Percentiles rank a stretch among this genome's conserved stretches.
phyloP scores from a whole-genome alignment of 768 basidiomycete genomes.

The Polyporus arcularius region DNA sequence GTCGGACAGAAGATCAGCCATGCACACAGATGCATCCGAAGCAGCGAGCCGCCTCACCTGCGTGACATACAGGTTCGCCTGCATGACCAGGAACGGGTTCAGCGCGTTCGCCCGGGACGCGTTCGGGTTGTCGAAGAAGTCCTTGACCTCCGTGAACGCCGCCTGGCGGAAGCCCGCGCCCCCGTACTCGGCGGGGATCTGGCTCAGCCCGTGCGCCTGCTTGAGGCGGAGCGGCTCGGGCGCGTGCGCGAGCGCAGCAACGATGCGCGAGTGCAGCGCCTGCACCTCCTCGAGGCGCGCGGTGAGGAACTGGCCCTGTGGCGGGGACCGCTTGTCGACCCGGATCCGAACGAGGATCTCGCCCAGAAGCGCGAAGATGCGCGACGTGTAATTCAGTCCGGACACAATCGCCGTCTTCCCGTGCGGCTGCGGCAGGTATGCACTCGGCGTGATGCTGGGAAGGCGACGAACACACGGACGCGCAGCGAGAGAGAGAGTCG shows the following conservation, averaged over 20 bases:
- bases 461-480: neutral
- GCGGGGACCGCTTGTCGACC: constrained; percentile 84
- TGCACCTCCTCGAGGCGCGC: constrained; percentile 84
- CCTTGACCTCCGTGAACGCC: constrained; percentile 85
- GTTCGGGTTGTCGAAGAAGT: constrained; percentile 91
- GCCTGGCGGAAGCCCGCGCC: constrained; percentile 77
- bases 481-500: neutral
- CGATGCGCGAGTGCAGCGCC: constrained; percentile 74
- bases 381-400: constrained; percentile 84
- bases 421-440: constrained; percentile 84
- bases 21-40: neutral
- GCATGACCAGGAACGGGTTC: constrained; percentile 90
- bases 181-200: constrained; percentile 59
- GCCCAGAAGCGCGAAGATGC: constrained; percentile 83
- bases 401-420: constrained; percentile 84
- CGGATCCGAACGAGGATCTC: constrained; percentile 87
- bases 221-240: constrained; percentile 78
- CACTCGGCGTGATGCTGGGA: constrained; percentile 76
- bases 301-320: constrained; percentile 82
- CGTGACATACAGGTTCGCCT: constrained; percentile 90
- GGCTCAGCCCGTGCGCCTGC: constrained; percentile 48
- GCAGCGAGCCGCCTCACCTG: constrained; percentile 52
- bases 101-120: constrained; percentile 82
- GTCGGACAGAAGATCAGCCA: constrained; percentile 1
- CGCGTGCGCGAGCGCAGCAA: constrained; percentile 70